Base-by-base conservation (phyloP, 2,329 filamentous ascomycete species). In the Calonectria leucothoes region DNA sequence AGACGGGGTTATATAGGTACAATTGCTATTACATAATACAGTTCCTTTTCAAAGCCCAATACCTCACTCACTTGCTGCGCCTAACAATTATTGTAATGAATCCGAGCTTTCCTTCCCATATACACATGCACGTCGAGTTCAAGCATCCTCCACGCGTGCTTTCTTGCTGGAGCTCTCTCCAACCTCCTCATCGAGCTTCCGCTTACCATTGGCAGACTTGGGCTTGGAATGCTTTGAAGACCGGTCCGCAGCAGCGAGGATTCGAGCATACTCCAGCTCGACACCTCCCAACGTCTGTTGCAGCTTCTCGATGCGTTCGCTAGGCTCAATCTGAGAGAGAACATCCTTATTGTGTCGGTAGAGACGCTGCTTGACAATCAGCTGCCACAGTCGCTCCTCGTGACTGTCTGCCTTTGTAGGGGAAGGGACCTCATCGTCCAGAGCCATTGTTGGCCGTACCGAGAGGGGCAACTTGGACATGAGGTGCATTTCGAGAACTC, bases 321-420 rank as follows among this genome's bases (percentile, higher is more conserved):
- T 82, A 6, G 87, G 86, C 69, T 95, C 93, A 49, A 96, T 85
- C 83, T 96, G 93, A 45, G 90, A 89, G 15, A 97, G 87, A 3
- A 90, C 84, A 77, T 96, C 93, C 71, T 89, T 89, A 80, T 97
- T 96, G 79, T 95, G 93, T 55, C 90, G 89, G 82, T 94, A 95
- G 5, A 97, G 86, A 42, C 95, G 88, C 79, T 94, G 90, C 85
- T 97, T 97, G n/a, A 93, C 91, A 51, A 94, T 87, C 29, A 96
- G 83, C 35, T 92, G 88, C 94, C 94, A 97, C 55, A 95, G 89
- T 75, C 88, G 90, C 82, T 94, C 94, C 65, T 89, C 87, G 31
- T 92, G 88, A 76, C 91, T 88, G 76, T 93, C 89, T 55, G 87
- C 87, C 70, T 89, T 88, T 4, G 88, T 89, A 0, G 89, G 78